Conservation (phyloP, 148 eudicot genomes). For the Nepenthes mirabilis region DNA sequence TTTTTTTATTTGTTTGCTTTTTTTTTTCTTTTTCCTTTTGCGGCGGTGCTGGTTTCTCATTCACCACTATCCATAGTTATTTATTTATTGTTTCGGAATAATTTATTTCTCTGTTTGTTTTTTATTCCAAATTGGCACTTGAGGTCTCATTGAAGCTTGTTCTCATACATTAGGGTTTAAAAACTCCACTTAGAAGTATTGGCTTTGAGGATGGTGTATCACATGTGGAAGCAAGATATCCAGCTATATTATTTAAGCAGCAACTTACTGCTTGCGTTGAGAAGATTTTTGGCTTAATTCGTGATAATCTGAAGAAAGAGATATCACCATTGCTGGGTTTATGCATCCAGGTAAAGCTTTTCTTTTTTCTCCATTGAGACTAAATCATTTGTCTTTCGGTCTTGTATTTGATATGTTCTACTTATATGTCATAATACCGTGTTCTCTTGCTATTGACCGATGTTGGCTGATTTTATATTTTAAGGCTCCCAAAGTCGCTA, state of each 20-base stretch:
- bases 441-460: conserved; percentile 1
- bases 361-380: neutral
- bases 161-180: conserved; percentile 32
- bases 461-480: neutral
- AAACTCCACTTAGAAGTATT: conserved; percentile 51
- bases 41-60: no score
- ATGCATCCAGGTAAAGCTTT: conserved; percentile 68
- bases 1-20: neutral
- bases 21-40: no score
- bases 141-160: neutral
- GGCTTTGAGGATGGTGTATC: conserved; percentile 81
- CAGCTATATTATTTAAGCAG: conserved; percentile 91
- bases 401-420: neutral
- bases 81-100: no score
- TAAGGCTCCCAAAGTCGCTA: conserved; percentile 75
- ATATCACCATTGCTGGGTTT: conserved; percentile 65
- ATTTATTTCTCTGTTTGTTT: neutral
- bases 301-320: conserved; percentile 98
- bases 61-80: no score
- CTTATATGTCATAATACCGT: neutral
- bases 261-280: conserved; percentile 95
- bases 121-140: neutral
- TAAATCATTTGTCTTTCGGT: neutral
- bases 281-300: conserved; percentile 91
- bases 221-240: conserved; percentile 80